Conservation (phyloP, 192 early-diverging fungal genomes). For the Coemansia guatemalensis region DNA sequence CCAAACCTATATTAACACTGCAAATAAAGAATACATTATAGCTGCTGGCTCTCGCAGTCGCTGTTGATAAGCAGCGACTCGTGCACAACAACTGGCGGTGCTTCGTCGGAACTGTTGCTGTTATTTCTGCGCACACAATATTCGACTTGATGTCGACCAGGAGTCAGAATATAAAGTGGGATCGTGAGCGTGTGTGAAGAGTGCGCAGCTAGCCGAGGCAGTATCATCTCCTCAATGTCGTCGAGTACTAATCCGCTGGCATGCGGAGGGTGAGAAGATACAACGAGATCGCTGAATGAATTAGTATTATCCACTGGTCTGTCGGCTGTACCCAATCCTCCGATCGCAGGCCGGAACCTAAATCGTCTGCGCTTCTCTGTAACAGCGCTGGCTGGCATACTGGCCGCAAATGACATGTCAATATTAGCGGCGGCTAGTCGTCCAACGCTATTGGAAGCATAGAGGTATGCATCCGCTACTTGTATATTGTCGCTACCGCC, state of each 20-base stretch:
- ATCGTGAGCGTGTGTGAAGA: constrained; percentile 2
- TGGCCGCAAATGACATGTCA: neutral
- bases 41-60: neutral
- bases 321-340: constrained; percentile 5
- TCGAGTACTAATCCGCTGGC: constrained; percentile 30
- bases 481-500: neutral
- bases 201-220: constrained; percentile 24
- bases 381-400: neutral
- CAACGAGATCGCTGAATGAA: neutral
- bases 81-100: neutral
- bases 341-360: constrained; percentile 9
- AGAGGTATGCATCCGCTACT: constrained; percentile 5
- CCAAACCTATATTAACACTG: neutral
- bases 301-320: neutral
- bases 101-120: neutral
- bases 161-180: constrained; percentile 23
- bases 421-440: constrained; percentile 12
- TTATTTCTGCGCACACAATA: constrained; percentile 11
- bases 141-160: constrained; percentile 29
- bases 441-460: constrained; percentile 1
- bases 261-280: neutral
- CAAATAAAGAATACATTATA: constrained; percentile 1
- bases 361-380: constrained; percentile 3
- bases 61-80: constrained; percentile 28
- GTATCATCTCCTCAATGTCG: constrained; percentile 16